Percentiles rank a stretch among this genome's conserved stretches.
Conservation (phyloP, 1,284 basidiomycete species). For the Leccinum griseonigrum region DNA sequence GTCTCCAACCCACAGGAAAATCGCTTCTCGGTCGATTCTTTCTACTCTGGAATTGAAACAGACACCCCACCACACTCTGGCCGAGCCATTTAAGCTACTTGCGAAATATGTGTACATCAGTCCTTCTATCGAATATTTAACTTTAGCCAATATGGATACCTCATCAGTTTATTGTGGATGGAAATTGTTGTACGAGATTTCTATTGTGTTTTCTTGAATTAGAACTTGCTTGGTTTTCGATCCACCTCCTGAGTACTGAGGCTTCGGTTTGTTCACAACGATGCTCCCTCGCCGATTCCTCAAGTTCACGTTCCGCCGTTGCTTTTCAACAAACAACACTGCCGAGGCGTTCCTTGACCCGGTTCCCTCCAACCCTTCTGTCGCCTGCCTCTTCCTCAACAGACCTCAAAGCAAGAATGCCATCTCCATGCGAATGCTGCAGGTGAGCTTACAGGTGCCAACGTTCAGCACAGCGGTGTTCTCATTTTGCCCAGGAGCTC, state of each 20-base stretch:
- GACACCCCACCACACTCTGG: constrained; percentile 16
- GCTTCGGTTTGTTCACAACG: neutral
- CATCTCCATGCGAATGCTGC: constrained; percentile 73
- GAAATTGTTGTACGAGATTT: constrained; percentile 5
- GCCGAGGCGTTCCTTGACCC: constrained; percentile 60
- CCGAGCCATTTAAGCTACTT: constrained; percentile 18
- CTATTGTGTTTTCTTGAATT: constrained; percentile 4
- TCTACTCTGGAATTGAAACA: constrained; percentile 24
- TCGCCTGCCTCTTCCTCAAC: constrained; percentile 73
- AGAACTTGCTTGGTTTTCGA: neutral
- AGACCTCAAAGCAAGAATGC: constrained; percentile 88
- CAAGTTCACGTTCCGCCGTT: constrained; percentile 11
- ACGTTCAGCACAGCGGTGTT: neutral
- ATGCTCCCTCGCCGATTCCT: constrained; percentile 14
- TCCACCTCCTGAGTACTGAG: neutral
- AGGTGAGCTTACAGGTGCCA: constrained; percentile 39
- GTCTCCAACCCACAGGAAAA: constrained; percentile 9
- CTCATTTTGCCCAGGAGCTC: constrained; percentile 55
- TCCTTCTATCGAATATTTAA: constrained; percentile 27
- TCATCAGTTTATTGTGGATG: constrained; percentile 9
- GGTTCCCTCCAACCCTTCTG: constrained; percentile 45
- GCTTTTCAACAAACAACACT: constrained; percentile 17
- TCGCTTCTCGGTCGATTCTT: constrained; percentile 31
- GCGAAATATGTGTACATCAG: neutral
- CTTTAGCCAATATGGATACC: constrained; percentile 7